phyloP scores from a whole-genome alignment of 495 filamentous ascomycete genomes.

The Daldinia bambusicola region DNA sequence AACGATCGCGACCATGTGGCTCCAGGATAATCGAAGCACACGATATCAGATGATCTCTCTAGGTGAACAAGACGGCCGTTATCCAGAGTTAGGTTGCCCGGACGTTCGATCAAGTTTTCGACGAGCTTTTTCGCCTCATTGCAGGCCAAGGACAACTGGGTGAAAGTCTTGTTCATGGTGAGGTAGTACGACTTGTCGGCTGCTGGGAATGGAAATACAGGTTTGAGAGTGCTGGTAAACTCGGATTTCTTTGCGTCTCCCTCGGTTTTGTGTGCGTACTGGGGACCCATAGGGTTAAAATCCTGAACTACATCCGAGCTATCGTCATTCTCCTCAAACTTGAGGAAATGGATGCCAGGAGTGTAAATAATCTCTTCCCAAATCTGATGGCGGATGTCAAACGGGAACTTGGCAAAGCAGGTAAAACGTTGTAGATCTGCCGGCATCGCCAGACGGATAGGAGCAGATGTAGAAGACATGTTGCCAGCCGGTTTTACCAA shows the following conservation, averaged over 20 bases:
- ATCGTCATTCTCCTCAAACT: slow-evolving; percentile 34
- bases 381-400: slow-evolving; percentile 45
- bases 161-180: slow-evolving; percentile 41
- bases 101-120: slow-evolving; percentile 27
- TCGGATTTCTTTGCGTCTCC: slow-evolving; percentile 12
- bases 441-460: slow-evolving; percentile 32
- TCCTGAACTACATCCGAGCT: slow-evolving; percentile 7
- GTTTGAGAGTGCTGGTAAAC: slow-evolving; percentile 36
- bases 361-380: slow-evolving; percentile 43
- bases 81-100: slow-evolving; percentile 41
- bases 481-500: slow-evolving; percentile 4
- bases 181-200: slow-evolving; percentile 47
- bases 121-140: slow-evolving; percentile 38
- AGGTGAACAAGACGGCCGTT: slow-evolving; percentile 42
- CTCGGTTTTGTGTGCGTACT: not conserved
- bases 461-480: slow-evolving; percentile 21
- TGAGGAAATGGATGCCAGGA: slow-evolving; percentile 50
- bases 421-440: slow-evolving; percentile 32
- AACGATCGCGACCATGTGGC: slow-evolving; percentile 26
- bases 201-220: slow-evolving; percentile 31
- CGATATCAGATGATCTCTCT: slow-evolving; percentile 42
- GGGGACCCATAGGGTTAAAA: not conserved
- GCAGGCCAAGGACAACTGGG: slow-evolving; percentile 34
- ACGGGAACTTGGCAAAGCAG: slow-evolving; percentile 40
- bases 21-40: slow-evolving; percentile 48